Conservation (phyloP, 2,329 filamentous ascomycete genomes). For the Nemania sp. region DNA sequence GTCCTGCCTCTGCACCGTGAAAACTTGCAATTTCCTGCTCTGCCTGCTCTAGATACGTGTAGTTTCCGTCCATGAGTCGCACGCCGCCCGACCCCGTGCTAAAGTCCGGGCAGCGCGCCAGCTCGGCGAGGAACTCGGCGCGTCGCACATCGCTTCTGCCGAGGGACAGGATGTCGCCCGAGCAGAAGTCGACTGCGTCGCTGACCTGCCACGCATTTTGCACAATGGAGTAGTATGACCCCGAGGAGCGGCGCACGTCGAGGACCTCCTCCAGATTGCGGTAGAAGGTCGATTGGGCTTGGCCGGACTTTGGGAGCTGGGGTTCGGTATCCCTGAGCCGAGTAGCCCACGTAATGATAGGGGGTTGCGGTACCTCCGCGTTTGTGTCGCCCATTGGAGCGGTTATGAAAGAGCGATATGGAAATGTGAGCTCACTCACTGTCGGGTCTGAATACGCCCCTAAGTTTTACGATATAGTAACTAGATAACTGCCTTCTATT, state of each 20-base stretch:
- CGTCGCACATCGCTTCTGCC: slow-evolving; percentile 42
- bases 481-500: too few relatives aligned
- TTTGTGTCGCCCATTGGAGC: too few relatives aligned
- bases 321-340: too few relatives aligned
- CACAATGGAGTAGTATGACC: slow-evolving; percentile 8
- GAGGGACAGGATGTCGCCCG: slow-evolving; percentile 17
- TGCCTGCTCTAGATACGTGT: slow-evolving; percentile 64
- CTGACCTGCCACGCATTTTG: slow-evolving; percentile 12
- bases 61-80: slow-evolving; percentile 74
- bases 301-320: too few relatives aligned
- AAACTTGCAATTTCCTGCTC: slow-evolving; percentile 70
- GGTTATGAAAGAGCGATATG: too few relatives aligned
- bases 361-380: too few relatives aligned
- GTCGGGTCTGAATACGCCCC: too few relatives aligned
- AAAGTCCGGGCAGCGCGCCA: slow-evolving; percentile 52
- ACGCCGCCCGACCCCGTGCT: slow-evolving; percentile 67
- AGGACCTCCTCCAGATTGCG: slow-evolving; percentile 25
- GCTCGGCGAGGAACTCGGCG: slow-evolving; percentile 59
- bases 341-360: too few relatives aligned
- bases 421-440: too few relatives aligned
- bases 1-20: slow-evolving; percentile 67
- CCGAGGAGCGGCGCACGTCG: slow-evolving; percentile 1
- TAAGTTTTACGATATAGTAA: too few relatives aligned
- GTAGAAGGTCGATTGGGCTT: slow-evolving; percentile 27
- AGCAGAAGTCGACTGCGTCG: slow-evolving; percentile 25